A percentile compares a stretch with the other conserved stretches of the same genome.
These are phyloP conservation scores for Knoxdaviesia proteae DNA, from an alignment of 2,329 filamentous ascomycete genomes.

Conservation along the genomic window DNA sequence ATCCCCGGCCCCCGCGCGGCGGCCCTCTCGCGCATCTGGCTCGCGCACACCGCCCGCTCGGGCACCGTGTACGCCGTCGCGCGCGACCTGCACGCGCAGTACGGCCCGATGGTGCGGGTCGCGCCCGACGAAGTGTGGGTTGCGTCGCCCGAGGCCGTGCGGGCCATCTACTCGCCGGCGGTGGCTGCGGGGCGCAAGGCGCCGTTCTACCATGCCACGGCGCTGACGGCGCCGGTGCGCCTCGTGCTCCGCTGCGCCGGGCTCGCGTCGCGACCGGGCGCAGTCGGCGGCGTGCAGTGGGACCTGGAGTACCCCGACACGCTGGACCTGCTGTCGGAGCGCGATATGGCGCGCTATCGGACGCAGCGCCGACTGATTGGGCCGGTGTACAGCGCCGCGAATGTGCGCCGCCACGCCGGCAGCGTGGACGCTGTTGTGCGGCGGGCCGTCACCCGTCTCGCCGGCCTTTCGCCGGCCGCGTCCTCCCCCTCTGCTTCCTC, in stretches of 20 bases:
- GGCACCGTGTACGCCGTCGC: slow-evolving; percentile 21
- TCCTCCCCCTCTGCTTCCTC: neutral
- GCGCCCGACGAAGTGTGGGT: slow-evolving; percentile 34
- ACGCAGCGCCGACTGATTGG: slow-evolving; percentile 27
- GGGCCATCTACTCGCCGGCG: slow-evolving; percentile 22
- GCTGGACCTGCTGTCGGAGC: slow-evolving; percentile 29
- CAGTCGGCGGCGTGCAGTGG: neutral
- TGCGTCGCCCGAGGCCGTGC: slow-evolving; percentile 23
- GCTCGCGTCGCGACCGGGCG: too few species aligned
- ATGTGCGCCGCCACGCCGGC: slow-evolving; percentile 18
- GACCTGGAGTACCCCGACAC: slow-evolving; percentile 18
- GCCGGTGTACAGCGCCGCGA: slow-evolving; percentile 22
- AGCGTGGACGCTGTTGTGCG: slow-evolving; percentile 20
- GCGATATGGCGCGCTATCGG: slow-evolving; percentile 23
- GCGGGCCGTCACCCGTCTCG: slow-evolving; percentile 15
- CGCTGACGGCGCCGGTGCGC: too few species aligned
- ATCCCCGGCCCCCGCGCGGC: slow-evolving; percentile 26
- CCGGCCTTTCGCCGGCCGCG: slow-evolving; percentile 12
- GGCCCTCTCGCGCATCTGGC: slow-evolving; percentile 25
- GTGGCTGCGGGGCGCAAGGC: neutral
- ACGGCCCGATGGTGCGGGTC: slow-evolving; percentile 30
- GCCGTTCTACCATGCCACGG: neutral
- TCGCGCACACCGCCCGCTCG: slow-evolving; percentile 21
- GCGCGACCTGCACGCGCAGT: slow-evolving; percentile 20
- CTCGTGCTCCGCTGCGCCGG: too few species aligned